Evolutionary conservation across 78 protist genomes (phyloP), one percentile per base, ranked within the genome.

Genomic region (Dictyostelium intermedium): DNA sequence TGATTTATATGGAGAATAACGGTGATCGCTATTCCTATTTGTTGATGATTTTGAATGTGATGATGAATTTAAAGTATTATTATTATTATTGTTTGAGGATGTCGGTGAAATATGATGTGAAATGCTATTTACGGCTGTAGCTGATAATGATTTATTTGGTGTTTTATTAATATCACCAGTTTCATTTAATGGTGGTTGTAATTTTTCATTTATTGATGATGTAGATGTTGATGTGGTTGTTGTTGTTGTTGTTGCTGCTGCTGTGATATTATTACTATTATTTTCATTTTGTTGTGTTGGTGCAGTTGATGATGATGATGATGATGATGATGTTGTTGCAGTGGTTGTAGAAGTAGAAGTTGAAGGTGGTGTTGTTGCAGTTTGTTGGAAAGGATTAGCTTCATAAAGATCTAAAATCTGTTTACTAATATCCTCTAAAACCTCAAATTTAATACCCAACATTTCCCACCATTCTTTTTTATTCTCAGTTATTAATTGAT

Each of bases 401-500:
- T 89, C 93, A 66, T 89, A 89, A 25, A 89, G 84, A 89, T 89
- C 93, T 18, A 89, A 27, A 80, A 89, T 89, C 30, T 89, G 86
- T 56, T 80, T 78, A 20, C 82, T 34, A 20, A 89, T 89, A 30
- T 78, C 93, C 27, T 89, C 93, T 23, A 89, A 53, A n/a, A 50
- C 83, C 61, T 89, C 93, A 13, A 89, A 45, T 23, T 82, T 91
- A n/a, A 84, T 61, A 45, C 74, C 50, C 18, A 70, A 70, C 20
- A 80, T 45, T 45, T 91, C 95, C 95, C 95, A 91, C 95, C 95
- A 91, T 35, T 80, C 69, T 41, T 81, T 81, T 41, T 87, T 78
- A 47, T 85, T 79, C 16, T 80, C 87, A 10, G 85, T 14, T 3
- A 60, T 2, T 13, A 89, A 70, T 63, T 66, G 79, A 34, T 34